These are phyloP conservation scores for Ganoderma leucocontextum DNA, from an alignment of 1,284 basidiomycete species.

Conservation along the genomic window DNA sequence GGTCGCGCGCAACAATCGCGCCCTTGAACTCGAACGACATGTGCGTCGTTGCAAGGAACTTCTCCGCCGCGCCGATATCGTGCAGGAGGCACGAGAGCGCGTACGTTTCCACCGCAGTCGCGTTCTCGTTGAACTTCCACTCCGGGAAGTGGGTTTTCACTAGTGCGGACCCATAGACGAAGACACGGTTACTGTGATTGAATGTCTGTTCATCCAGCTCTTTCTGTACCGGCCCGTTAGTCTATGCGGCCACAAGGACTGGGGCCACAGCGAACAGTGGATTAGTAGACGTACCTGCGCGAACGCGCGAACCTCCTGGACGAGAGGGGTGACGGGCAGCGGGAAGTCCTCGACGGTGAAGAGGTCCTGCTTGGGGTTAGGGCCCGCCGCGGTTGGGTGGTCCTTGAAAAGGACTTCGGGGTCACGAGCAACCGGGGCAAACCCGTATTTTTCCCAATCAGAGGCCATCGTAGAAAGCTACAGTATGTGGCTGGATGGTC, in stretches of 20 bases:
- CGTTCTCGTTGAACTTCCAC: slow-evolving; percentile 50
- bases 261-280: background rate
- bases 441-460: slow-evolving; percentile 49
- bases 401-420: slow-evolving; percentile 57
- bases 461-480: slow-evolving; percentile 16
- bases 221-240: slow-evolving; percentile 41
- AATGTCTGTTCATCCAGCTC: slow-evolving; percentile 58
- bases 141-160: slow-evolving; percentile 57
- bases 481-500: background rate
- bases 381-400: slow-evolving; percentile 55
- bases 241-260: background rate
- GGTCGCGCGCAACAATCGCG: slow-evolving; percentile 60
- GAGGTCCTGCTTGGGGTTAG: slow-evolving; percentile 54
- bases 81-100: slow-evolving; percentile 61
- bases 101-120: slow-evolving; percentile 51
- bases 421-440: slow-evolving; percentile 57
- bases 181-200: slow-evolving; percentile 61
- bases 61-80: slow-evolving; percentile 63
- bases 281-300: slow-evolving; percentile 44
- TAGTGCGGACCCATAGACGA: slow-evolving; percentile 58
- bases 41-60: slow-evolving; percentile 58
- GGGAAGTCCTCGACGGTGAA: slow-evolving; percentile 53
- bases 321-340: slow-evolving; percentile 53
- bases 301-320: slow-evolving; percentile 51
- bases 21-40: slow-evolving; percentile 70